Conservation (phyloP, 176 grass and related monocot species). For the Cymbopogon citratus region DNA sequence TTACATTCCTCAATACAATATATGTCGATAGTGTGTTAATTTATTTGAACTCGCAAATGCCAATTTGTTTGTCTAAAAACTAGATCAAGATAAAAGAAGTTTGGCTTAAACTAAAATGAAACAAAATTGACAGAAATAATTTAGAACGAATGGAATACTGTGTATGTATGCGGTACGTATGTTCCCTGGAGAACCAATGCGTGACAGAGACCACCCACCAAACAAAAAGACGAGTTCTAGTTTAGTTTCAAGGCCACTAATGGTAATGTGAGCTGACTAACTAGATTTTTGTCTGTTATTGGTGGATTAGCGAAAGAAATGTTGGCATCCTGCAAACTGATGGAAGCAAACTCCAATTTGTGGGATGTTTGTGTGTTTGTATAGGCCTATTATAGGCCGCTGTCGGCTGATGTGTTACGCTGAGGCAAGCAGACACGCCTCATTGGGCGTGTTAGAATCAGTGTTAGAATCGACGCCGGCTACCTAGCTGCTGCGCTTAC, state of each 20-base stretch:
- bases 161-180: too few relatives aligned
- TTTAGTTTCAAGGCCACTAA: neutral
- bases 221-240: neutral
- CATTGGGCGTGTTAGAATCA: too few relatives aligned
- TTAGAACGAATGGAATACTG: neutral
- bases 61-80: neutral
- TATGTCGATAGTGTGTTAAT: too few relatives aligned
- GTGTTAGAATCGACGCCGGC: too few relatives aligned
- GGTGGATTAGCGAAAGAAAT: neutral
- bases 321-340: neutral
- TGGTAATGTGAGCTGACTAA: neutral
- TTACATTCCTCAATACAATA: neutral
- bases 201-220: slow-evolving; percentile 13
- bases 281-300: neutral
- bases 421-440: neutral
- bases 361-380: neutral
- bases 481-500: too few relatives aligned
- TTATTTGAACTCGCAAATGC: too few relatives aligned
- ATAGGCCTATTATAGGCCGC: neutral
- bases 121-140: neutral
- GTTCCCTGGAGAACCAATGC: neutral
- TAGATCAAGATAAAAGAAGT: neutral
- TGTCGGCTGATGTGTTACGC: neutral
- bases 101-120: neutral
- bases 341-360: slow-evolving; percentile 20